Conservation (phyloP, 805 yeast genomes). For the Yamadazyma paraphyllophila region DNA sequence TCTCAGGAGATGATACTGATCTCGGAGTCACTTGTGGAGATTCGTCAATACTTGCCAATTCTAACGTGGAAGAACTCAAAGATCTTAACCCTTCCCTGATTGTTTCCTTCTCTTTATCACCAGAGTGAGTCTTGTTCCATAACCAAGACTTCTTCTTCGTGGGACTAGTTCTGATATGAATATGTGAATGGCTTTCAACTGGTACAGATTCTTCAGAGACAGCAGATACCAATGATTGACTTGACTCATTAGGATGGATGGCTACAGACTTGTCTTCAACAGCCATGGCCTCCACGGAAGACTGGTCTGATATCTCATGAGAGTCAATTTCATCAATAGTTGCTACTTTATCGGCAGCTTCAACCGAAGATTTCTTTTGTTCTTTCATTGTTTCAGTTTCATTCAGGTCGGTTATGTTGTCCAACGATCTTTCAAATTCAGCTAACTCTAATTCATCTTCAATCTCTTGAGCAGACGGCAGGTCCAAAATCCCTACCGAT, state of each 20-base stretch:
- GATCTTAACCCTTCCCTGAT: conserved; percentile 22
- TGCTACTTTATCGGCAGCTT: conserved; percentile 1
- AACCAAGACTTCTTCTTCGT: conserved; percentile 42
- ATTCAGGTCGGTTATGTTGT: not conserved
- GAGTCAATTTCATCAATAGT: conserved; percentile 13
- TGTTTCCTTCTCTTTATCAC: conserved; percentile 12
- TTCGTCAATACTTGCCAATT: conserved; percentile 26
- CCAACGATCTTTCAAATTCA: not conserved
- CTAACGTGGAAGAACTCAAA: conserved; percentile 29
- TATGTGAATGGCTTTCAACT: conserved; percentile 7
- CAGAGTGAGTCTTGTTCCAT: conserved; percentile 26
- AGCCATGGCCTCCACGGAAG: conserved; percentile 9
- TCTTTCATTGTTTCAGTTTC: conserved; percentile 8
- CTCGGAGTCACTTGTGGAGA: conserved; percentile 15
- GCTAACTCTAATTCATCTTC: conserved; percentile 2
- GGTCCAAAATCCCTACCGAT: not conserved
- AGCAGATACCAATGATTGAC: conserved; percentile 6
- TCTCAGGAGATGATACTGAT: conserved; percentile 41
- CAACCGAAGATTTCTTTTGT: conserved; percentile 1
- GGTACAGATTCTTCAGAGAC: conserved; percentile 8
- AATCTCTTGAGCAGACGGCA: not conserved
- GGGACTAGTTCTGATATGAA: conserved; percentile 15
- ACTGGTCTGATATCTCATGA: conserved; percentile 15
- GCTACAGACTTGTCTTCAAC: not conserved
- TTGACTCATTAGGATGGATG: not conserved